phyloP scores from a whole-genome alignment of 176 grass and related monocot species.

The Lolium multiflorum region DNA sequence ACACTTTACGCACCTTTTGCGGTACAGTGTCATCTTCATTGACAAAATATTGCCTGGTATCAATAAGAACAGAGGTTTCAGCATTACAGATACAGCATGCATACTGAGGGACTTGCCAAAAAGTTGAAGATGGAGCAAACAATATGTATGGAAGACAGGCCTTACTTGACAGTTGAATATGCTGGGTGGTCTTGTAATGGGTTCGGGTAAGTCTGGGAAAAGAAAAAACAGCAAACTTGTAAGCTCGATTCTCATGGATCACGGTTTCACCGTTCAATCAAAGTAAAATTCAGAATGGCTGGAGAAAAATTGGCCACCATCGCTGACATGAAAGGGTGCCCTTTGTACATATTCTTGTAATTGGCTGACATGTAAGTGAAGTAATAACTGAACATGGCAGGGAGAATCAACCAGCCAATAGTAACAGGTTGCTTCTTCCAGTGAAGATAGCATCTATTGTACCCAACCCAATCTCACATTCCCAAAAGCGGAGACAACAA shows the following conservation, averaged over 20 bases:
- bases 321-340: background rate
- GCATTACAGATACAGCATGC: constrained; percentile 28
- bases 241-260: constrained; percentile 32
- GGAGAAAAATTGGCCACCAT: background rate
- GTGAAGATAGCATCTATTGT: background rate
- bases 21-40: constrained; percentile 91
- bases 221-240: constrained; percentile 40
- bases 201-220: constrained; percentile 82
- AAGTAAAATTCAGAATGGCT: background rate
- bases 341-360: constrained; percentile 2
- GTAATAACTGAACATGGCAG: background rate
- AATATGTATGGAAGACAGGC: constrained; percentile 16
- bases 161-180: constrained; percentile 94
- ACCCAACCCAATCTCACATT: background rate
- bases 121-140: background rate
- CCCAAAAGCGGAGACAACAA: background rate
- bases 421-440: background rate
- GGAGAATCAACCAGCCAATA: background rate
- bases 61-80: constrained; percentile 30
- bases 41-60: constrained; percentile 92
- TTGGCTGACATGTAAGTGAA: background rate
- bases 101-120: constrained; percentile 23
- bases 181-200: constrained; percentile 91
- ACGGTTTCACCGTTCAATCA: background rate
- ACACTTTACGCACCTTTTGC: constrained; percentile 55